These are phyloP conservation scores for Fraxinus baroniana DNA, from an alignment of 305 asterid species.

Conservation along the genomic window DNA sequence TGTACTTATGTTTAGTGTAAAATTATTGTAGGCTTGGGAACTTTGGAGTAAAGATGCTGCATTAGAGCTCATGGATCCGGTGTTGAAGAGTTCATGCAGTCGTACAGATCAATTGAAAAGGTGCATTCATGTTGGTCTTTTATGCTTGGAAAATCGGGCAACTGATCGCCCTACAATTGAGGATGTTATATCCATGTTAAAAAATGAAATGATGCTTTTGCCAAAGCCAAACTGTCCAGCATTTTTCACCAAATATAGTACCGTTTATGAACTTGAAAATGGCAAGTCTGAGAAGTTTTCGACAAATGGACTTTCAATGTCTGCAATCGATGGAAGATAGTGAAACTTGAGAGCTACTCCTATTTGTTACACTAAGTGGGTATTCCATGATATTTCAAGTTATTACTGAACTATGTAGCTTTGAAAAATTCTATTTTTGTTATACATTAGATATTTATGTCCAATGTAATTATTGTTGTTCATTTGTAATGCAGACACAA, in stretches of 20 bases:
- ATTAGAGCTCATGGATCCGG: slow-evolving; percentile 46
- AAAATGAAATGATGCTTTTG: slow-evolving; percentile 27
- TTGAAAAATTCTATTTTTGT: no score
- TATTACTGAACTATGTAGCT: no score
- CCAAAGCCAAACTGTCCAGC: slow-evolving; percentile 44
- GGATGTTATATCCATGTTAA: slow-evolving; percentile 47
- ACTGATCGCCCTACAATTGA: slow-evolving; percentile 52
- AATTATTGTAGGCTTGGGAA: slow-evolving; percentile 56
- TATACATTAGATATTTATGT: not conserved
- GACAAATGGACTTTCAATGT: not conserved
- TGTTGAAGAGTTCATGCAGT: slow-evolving; percentile 26
- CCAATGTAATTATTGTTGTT: not conserved
- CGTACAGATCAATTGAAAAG: slow-evolving; percentile 28
- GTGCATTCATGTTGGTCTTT: slow-evolving; percentile 49
- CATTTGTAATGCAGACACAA: not conserved
- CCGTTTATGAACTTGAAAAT: not conserved
- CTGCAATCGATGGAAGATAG: not conserved
- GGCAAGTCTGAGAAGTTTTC: not conserved
- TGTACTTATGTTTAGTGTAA: not conserved
- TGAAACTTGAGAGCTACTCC: not conserved
- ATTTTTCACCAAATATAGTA: slow-evolving; percentile 31
- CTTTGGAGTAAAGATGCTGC: slow-evolving; percentile 38
- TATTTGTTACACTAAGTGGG: not conserved
- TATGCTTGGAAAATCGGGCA: slow-evolving; percentile 57
- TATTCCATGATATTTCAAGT: not conserved